Evolutionary conservation across 441 rosid species (phyloP), one percentile per base, ranked within the genome.

Genomic region (Manihot esculenta): DNA sequence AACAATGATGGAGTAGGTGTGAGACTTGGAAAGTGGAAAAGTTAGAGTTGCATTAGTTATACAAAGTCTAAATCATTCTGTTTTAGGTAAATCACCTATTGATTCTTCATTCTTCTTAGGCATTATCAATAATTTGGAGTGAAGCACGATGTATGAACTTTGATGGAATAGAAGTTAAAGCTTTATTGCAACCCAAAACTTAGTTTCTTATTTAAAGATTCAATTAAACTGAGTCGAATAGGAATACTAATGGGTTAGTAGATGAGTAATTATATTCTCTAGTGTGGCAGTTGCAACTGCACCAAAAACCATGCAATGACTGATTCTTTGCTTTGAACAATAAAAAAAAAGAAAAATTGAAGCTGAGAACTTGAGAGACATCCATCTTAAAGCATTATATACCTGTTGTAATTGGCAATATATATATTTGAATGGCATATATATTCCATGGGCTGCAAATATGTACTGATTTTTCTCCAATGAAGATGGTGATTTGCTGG

Each of bases 1-100:
- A 62, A 62, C 14, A 69, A 64, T 54, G 66, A 80, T 81, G 87
- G 82, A 77, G 83, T 60, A 69, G 87, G 73, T 83, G 64, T 9
- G 38, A 33, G 56, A 24, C 24, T 54, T 54, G 30, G 66, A 68
- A 65, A 63, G 44, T 68, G 66, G 76, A 77, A 87, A 69, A 83
- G 89, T 78, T 80, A 77, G 47, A 74, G 71, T 58, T 77, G 59
- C 65, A 23, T 59, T 62, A 63, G 67, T 62, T 55, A 12, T 26
- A 21, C 35, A 42, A 66, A 45, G 61, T 65, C 41, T 24, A 4
- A 55, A 54, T 56, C 50, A 21, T 68, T 66, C 50, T 69, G 68
- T 38, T 72, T 42, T 66, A 57, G 78, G 69, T 70, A 13, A 33
- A 42, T 75, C 51, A 68, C 33, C 33, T 30, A 30, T 30, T 30